Evolutionary conservation across 495 filamentous ascomycete genomes (phyloP).

Genomic region (Lophiotrema nucula): DNA sequence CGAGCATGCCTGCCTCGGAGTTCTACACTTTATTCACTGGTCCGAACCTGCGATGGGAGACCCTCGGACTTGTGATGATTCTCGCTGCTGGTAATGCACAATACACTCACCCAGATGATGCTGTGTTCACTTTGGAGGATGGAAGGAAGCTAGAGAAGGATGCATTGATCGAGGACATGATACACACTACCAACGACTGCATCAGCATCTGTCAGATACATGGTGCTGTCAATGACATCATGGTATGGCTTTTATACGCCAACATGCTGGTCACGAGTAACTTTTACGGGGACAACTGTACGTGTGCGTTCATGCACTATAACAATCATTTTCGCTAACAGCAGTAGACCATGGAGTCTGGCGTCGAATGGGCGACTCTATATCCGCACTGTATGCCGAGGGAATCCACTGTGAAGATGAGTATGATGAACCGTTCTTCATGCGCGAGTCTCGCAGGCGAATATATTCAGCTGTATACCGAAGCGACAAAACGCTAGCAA

Average conservation of each 20-base stretch:
- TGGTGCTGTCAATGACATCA: constrained; percentile 29
- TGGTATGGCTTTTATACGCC: constrained; percentile 26
- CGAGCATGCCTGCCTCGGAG: constrained; percentile 12
- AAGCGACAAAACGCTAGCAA: constrained; percentile 29
- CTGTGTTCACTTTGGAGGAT: constrained; percentile 17
- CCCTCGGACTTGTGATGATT: constrained; percentile 17
- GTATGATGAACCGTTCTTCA: constrained; percentile 23
- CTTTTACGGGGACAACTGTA: constrained; percentile 31
- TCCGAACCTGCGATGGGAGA: constrained; percentile 31
- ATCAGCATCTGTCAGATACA: constrained; percentile 27
- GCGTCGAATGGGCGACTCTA: constrained; percentile 22
- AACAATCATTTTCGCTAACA: not conserved
- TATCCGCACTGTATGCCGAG: constrained; percentile 22
- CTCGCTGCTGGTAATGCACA: constrained; percentile 22
- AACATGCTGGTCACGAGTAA: constrained; percentile 27
- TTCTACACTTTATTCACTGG: constrained; percentile 30
- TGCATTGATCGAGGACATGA: constrained; percentile 30
- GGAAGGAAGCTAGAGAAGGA: constrained; percentile 23
- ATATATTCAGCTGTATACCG: constrained; percentile 18
- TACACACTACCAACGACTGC: constrained; percentile 27
- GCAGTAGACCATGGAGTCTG: constrained; percentile 27
- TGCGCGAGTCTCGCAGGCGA: constrained; percentile 24
- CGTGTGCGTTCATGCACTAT: not conserved
- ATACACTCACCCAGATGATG: constrained; percentile 25
- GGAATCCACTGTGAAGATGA: constrained; percentile 29